Conservation (phyloP, 2,329 filamentous ascomycete genomes). For the Fusarium oligoseptatum region DNA sequence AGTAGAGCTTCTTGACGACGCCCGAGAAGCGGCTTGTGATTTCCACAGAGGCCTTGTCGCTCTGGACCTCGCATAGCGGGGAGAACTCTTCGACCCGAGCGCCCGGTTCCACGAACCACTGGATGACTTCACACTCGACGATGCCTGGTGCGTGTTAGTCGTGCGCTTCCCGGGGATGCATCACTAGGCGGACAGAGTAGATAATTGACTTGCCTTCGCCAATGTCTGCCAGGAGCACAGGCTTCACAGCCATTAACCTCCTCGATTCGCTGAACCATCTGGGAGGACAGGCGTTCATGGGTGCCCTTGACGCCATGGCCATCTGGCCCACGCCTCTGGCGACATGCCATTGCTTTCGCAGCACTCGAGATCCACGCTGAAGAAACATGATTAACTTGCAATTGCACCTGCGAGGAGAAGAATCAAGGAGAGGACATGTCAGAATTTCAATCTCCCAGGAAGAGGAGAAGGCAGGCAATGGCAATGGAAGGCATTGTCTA, state of each 20-base stretch:
- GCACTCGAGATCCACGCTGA: slow-evolving; percentile 63
- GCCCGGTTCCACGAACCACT: slow-evolving; percentile 98
- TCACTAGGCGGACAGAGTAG: not conserved
- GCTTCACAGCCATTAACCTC: slow-evolving; percentile 73
- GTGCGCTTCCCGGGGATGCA: not conserved
- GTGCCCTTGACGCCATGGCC: slow-evolving; percentile 47
- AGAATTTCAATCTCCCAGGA: slow-evolving; percentile 30
- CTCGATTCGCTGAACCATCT: slow-evolving; percentile 66
- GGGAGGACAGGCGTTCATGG: slow-evolving; percentile 48
- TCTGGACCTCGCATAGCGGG: slow-evolving; percentile 97
- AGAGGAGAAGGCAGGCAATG: slow-evolving; percentile 32
- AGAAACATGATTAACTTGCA: slow-evolving; percentile 63
- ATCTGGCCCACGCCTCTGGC: slow-evolving; percentile 57
- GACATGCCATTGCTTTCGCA: slow-evolving; percentile 65
- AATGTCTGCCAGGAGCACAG: slow-evolving; percentile 86
- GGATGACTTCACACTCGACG: slow-evolving; percentile 97
- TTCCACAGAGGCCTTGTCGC: slow-evolving; percentile 91
- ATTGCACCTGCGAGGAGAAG: slow-evolving; percentile 35
- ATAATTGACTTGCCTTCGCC: slow-evolving; percentile 74
- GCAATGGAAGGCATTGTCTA: slow-evolving; percentile 38
- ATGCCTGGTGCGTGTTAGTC: slow-evolving; percentile 73
- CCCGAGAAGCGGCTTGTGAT: slow-evolving; percentile 97
- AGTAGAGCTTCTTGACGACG: slow-evolving; percentile 95
- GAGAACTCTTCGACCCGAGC: slow-evolving; percentile 98
- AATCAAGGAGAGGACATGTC: slow-evolving; percentile 30